phyloP scores from a whole-genome alignment of 2,329 filamentous ascomycete genomes.

The Claviceps monticola region DNA sequence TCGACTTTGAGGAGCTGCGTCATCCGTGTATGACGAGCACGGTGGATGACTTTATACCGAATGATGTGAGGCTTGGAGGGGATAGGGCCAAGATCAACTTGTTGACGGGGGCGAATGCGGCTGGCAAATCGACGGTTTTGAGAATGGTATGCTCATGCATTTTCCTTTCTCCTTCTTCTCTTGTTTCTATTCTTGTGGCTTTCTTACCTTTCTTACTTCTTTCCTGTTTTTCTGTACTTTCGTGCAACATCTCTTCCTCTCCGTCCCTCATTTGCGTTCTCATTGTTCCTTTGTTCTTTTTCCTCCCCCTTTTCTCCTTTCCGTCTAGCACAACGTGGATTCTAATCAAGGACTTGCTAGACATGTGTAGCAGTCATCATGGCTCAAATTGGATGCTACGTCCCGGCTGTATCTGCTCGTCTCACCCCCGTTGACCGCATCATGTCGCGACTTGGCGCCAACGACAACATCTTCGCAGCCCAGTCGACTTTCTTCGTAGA shows the following conservation, averaged over 20 bases:
- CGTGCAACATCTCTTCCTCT: background rate
- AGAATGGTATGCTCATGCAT: conserved; percentile 55
- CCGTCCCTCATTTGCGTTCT: too few relatives aligned
- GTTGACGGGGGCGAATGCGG: conserved; percentile 90
- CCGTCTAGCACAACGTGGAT: background rate
- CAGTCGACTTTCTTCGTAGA: conserved; percentile 99
- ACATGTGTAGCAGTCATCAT: conserved; percentile 94
- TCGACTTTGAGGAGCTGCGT: conserved; percentile 86
- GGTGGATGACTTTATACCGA: conserved; percentile 90
- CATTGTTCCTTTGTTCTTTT: too few relatives aligned
- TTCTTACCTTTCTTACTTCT: background rate
- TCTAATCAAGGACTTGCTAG: conserved; percentile 24
- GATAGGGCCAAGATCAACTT: conserved; percentile 71
- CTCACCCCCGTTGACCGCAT: conserved; percentile 91
- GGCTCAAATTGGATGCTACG: conserved; percentile 88
- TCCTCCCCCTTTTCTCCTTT: background rate
- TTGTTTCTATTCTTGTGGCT: conserved; percentile 14
- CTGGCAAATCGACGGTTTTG: conserved; percentile 90
- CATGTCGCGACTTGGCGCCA: conserved; percentile 94
- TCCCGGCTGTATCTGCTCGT: conserved; percentile 68
- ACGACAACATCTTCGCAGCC: conserved; percentile 97
- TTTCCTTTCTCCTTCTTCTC: background rate
- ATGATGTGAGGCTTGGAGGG: conserved; percentile 80
- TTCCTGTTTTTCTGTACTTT: background rate
- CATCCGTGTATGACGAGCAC: conserved; percentile 90